Conservation (phyloP, 2,329 filamentous ascomycete genomes). For the Westerdykella sp. region DNA sequence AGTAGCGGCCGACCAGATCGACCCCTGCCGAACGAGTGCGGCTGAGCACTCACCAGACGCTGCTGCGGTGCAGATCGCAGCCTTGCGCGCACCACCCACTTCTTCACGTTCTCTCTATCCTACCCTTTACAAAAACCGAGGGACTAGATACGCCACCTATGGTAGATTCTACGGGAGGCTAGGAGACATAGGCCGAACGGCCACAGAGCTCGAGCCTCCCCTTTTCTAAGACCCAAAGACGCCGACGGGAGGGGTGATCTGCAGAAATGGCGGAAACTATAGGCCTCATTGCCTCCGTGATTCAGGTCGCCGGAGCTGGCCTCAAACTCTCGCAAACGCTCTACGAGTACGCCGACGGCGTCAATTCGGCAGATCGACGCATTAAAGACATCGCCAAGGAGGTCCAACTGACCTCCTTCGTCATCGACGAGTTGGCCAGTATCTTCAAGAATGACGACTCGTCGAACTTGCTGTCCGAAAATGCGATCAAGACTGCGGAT, state of each 20-base stretch:
- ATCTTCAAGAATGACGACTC: constrained; percentile 24
- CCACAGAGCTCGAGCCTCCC: neutral
- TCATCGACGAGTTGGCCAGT: constrained; percentile 23
- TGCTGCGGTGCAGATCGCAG: neutral
- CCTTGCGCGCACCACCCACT: neutral
- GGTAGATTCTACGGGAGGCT: no score
- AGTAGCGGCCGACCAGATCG: no score
- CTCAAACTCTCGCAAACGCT: constrained; percentile 25
- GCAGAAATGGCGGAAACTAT: constrained; percentile 26
- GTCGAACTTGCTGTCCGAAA: constrained; percentile 18
- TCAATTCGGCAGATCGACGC: constrained; percentile 23
- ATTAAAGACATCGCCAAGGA: constrained; percentile 27
- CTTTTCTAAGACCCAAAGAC: neutral
- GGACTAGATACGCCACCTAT: neutral
- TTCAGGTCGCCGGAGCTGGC: constrained; percentile 26
- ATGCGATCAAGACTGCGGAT: constrained; percentile 20
- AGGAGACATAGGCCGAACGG: no score
- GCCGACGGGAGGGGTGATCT: neutral
- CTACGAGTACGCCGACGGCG: constrained; percentile 27
- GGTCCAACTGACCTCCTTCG: constrained; percentile 21
- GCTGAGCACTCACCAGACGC: neutral
- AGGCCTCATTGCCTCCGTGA: constrained; percentile 22
- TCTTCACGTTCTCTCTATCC: neutral
- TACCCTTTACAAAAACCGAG: neutral
- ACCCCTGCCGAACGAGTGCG: neutral